Evolutionary conservation across 768 basidiomycete genomes (phyloP).

Genomic region (Sarcodon sp.): DNA sequence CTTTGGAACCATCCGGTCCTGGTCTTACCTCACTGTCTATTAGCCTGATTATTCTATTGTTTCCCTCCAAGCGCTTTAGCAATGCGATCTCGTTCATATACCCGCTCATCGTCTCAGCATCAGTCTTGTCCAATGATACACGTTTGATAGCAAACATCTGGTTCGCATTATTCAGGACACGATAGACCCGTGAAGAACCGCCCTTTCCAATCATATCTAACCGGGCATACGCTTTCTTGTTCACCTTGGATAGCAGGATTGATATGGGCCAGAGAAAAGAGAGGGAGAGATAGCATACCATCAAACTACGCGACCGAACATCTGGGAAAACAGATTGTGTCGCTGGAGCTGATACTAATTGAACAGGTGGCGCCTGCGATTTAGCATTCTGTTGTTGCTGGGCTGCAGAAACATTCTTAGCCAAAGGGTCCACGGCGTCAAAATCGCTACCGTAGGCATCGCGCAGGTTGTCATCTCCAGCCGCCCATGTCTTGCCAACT

Average conservation of each 20-base stretch:
- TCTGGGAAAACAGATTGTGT: no score
- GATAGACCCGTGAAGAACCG: conserved; percentile 91
- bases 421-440: conserved; percentile 5
- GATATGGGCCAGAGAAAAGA: neutral
- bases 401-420: conserved; percentile 1
- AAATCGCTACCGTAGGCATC: conserved; percentile 1
- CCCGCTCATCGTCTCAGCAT: conserved; percentile 77
- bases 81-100: conserved; percentile 96
- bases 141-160: conserved; percentile 88
- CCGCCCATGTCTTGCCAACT: conserved; percentile 31
- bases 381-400: neutral
- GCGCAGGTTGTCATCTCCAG: conserved; percentile 25
- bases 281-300: conserved; percentile 4
- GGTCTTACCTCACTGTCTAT: conserved; percentile 84
- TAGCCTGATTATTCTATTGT: conserved; percentile 82
- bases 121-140: conserved; percentile 81
- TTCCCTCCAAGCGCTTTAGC: conserved; percentile 88
- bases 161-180: conserved; percentile 66
- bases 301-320: neutral
- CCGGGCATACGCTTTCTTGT: conserved; percentile 73
- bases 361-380: neutral
- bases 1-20: conserved; percentile 57
- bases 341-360: neutral
- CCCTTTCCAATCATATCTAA: conserved; percentile 88
- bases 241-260: conserved; percentile 33